Evolutionary conservation across 2,329 filamentous ascomycete species (phyloP), one percentile per base, ranked within the genome.

Genomic region (Apiospora malaysiana): DNA sequence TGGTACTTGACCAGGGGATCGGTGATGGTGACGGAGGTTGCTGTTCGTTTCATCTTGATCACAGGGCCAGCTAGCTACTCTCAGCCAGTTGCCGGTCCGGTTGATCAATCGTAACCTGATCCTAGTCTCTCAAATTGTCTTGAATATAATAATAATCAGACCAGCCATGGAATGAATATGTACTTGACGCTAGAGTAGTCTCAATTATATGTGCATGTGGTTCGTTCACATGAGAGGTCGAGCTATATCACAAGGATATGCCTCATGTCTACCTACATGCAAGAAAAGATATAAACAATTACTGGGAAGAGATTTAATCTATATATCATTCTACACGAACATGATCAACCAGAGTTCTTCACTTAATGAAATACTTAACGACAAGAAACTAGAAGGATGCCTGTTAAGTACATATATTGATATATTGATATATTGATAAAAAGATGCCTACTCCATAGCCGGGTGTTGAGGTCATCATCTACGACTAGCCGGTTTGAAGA

Each of bases 1-100:
- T 92, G 88, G 80, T 95, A 95, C 73, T 94, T 90, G 72, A 94
- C 89, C 72, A 95, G 83, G 4, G 93, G 93, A 77, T 95, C 94
- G 3, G 89, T 91, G 75, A 91, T 90, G 70, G 87, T 85, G 43
- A 91, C 81, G 43, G 87, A 87, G 16, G 84, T 75, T 25, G 76
- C 76, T 23, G 75, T 70, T 67, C 80, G 76, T 73, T 77, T 80
- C 81, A 83, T 83, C 32, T 70, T 75, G 71, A 43, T 40, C n/a
- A n/a, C 6, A 18, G 10, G n/a, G 56, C 51, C 21, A 37, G 16
- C 14, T 32, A 32, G 10, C 51, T 59, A 25, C 47, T 23, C 37
- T 10, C 4, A 32, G 16, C 16, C 51, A 37, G 14, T 37, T 27
- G 16, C 27, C 51, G 2, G 37, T 3, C 21, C 16, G 16, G 51